Evolutionary conservation across 805 yeast genomes (phyloP).

Genomic region (Scheffersomyces coipomensis): DNA sequence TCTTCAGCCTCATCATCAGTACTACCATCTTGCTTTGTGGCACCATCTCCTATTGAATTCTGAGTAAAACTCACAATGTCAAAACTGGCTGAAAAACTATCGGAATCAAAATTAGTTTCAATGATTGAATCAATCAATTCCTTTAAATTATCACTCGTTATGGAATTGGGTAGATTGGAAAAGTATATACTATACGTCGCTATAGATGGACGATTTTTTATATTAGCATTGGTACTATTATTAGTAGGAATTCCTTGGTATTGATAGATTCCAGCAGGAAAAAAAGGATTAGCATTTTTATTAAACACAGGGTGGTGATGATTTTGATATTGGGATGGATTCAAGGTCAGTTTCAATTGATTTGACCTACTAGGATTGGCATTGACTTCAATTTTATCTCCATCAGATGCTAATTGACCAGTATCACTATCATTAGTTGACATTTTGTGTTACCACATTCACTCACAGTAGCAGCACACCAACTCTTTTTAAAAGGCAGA

Average conservation of each 20-base stretch:
- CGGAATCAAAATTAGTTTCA: slow-evolving; percentile 8
- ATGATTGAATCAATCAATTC: slow-evolving; percentile 15
- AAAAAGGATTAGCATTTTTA: slow-evolving; percentile 20
- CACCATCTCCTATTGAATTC: too few relatives aligned
- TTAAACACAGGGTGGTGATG: slow-evolving; percentile 8
- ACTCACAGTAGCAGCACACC: not conserved
- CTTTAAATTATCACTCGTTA: slow-evolving; percentile 8
- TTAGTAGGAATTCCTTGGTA: not conserved
- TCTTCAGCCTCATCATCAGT: not conserved
- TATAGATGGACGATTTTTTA: not conserved
- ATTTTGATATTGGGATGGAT: not conserved
- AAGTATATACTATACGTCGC: slow-evolving; percentile 2
- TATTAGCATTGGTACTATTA: too few relatives aligned
- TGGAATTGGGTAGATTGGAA: slow-evolving; percentile 12
- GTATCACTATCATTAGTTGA: not conserved
- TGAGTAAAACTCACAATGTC: slow-evolving; percentile 6
- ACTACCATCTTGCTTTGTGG: too few relatives aligned
- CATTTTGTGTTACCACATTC: slow-evolving; percentile 1
- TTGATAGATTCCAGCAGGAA: slow-evolving; percentile 9
- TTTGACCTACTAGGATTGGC: not conserved
- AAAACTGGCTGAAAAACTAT: slow-evolving; percentile 1
- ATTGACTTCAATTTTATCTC: not conserved
- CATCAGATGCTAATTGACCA: not conserved
- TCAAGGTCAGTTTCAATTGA: not conserved
- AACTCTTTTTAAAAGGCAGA: too few relatives aligned